phyloP scores from a whole-genome alignment of 2,329 filamentous ascomycete species.

The Tolypocladium amazonense region DNA sequence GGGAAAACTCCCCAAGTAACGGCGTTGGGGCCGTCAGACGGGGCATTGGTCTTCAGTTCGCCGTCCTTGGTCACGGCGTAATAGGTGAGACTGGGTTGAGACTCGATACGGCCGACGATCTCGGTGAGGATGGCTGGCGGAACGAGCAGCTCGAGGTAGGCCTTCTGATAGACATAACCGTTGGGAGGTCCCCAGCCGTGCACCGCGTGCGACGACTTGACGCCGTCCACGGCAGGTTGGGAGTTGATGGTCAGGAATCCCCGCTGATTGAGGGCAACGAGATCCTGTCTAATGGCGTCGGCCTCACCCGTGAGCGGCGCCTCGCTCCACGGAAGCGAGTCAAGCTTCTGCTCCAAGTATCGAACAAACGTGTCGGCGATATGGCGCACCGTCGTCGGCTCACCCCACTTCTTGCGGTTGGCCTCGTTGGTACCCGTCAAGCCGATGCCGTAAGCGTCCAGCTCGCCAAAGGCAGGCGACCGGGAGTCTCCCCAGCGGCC shows the following conservation, averaged over 20 bases:
- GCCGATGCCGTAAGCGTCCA: constrained; percentile 89
- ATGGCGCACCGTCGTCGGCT: constrained; percentile 69
- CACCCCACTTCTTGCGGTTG: constrained; percentile 90
- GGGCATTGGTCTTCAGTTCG: constrained; percentile 73
- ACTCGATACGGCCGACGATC: constrained; percentile 66
- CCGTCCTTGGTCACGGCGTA: constrained; percentile 84
- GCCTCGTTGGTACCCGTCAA: constrained; percentile 91
- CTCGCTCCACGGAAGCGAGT: constrained; percentile 89
- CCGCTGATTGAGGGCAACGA: constrained; percentile 73
- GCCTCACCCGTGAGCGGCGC: constrained; percentile 75
- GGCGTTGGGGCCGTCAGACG: constrained; percentile 84
- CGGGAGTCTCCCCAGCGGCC: constrained; percentile 96
- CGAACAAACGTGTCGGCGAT: constrained; percentile 74
- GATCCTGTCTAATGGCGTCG: constrained; percentile 61
- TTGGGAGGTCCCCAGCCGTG: constrained; percentile 93
- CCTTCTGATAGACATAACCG: constrained; percentile 97
- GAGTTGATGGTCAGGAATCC: constrained; percentile 95
- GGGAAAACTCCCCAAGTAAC: constrained; percentile 99
- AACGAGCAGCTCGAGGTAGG: constrained; percentile 86
- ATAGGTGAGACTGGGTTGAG: constrained; percentile 77
- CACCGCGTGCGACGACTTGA: constrained; percentile 74
- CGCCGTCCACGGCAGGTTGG: constrained; percentile 86
- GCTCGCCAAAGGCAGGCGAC: constrained; percentile 89
- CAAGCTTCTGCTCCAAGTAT: constrained; percentile 72
- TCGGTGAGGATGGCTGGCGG: constrained; percentile 69